Evolutionary conservation across 768 basidiomycete genomes (phyloP).

Genomic region (Phaffia australis): DNA sequence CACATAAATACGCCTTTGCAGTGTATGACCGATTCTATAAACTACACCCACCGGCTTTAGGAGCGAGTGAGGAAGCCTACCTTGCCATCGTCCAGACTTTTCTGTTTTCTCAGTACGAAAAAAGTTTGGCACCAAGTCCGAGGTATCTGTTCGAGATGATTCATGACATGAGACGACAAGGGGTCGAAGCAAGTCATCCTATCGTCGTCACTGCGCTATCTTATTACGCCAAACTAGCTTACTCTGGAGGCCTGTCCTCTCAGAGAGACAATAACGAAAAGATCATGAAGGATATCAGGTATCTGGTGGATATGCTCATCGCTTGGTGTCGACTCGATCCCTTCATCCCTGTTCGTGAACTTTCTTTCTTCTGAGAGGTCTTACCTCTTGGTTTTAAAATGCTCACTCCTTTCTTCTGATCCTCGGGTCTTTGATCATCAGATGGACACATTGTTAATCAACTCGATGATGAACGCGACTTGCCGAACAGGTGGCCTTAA

Average conservation of each 20-base stretch:
- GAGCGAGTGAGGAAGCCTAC: slow-evolving; percentile 15
- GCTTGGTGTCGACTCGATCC: slow-evolving; percentile 21
- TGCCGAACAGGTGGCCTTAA: slow-evolving; percentile 12
- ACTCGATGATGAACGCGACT: slow-evolving; percentile 21
- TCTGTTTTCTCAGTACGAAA: slow-evolving; percentile 3
- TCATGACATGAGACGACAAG: slow-evolving; percentile 16
- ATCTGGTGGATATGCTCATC: background rate
- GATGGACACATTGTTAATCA: background rate
- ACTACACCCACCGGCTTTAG: slow-evolving; percentile 14
- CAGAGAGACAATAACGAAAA: slow-evolving; percentile 10
- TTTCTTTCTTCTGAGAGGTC: background rate
- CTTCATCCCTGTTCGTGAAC: slow-evolving; percentile 14
- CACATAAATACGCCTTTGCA: slow-evolving; percentile 18
- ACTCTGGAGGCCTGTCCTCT: slow-evolving; percentile 8
- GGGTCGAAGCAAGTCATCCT: slow-evolving; percentile 16
- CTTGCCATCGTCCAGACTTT: slow-evolving; percentile 12
- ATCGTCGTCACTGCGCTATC: slow-evolving; percentile 17
- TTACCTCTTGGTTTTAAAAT: background rate
- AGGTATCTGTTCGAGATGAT: slow-evolving; percentile 12
- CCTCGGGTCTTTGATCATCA: background rate
- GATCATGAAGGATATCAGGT: slow-evolving; percentile 11
- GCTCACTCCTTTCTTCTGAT: background rate
- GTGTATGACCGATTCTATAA: slow-evolving; percentile 19
- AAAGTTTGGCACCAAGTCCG: background rate
- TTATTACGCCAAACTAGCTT: slow-evolving; percentile 13